Evolutionary conservation across 202 grass and related monocot genomes (phyloP).

Genomic region (Cymbopogon flexuosus): DNA sequence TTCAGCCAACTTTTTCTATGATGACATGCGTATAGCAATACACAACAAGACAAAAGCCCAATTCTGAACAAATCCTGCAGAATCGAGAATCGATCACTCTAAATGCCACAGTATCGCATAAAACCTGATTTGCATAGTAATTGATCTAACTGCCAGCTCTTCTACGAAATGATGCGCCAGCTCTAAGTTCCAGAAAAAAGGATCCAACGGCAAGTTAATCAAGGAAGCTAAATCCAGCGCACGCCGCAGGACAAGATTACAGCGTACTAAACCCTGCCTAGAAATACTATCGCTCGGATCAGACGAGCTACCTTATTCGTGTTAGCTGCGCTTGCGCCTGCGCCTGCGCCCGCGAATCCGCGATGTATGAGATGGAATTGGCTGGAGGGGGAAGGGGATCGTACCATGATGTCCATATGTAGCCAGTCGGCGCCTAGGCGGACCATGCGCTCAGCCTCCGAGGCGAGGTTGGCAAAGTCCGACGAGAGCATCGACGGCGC

Average conservation of each 20-base stretch:
- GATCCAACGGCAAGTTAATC: neutral
- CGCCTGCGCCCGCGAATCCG: neutral
- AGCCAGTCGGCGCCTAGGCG: constrained; percentile 89
- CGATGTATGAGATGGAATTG: neutral
- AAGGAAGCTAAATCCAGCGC: neutral
- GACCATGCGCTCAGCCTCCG: constrained; percentile 72
- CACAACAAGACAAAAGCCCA: neutral
- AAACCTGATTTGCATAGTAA: neutral
- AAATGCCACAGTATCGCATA: neutral
- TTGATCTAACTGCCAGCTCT: neutral
- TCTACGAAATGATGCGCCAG: neutral
- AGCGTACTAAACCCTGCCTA: neutral
- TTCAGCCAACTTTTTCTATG: neutral
- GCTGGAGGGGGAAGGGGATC: neutral
- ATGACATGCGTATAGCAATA: too few species aligned
- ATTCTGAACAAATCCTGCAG: neutral
- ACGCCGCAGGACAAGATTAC: neutral
- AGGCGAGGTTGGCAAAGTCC: constrained; percentile 66
- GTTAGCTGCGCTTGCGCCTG: too few species aligned
- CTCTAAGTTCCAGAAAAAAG: neutral
- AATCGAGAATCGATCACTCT: neutral
- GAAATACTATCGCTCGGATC: neutral
- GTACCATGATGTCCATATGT: constrained; percentile 99
- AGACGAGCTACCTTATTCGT: neutral
- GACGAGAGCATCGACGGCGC: constrained; percentile 84